Evolutionary conservation across 306 rosid genomes (phyloP), one percentile per base, ranked within the genome.

Genomic region (Inga laurina): DNA sequence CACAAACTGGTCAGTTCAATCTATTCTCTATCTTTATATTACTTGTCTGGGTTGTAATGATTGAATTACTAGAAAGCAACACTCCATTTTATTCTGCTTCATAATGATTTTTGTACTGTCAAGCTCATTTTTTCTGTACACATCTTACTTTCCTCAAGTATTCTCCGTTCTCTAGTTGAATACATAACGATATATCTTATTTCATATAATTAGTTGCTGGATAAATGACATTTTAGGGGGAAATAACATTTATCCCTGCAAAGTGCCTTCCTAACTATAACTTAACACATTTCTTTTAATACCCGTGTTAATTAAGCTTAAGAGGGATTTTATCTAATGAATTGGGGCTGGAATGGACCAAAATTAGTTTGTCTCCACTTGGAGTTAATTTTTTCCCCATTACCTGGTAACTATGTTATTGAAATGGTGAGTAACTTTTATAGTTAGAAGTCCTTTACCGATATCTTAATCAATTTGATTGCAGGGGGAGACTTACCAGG

Each of bases 1-100:
- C 90, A 3, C 99, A 87, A 86, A 84, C 93, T 87, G 91, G 99
- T 97, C 43, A 84, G 85, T 83, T 62, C 4, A 76, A 78, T 78
- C 81, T 75, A 14, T 84, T 67, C 32, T 62, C 37, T 56, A 68
- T 76, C 76, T 34, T 45, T 72, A 14, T 35, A 6, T 77, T 32
- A 7, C 14, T 57, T 77, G 2, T 82, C 66, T 43, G 79, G 44
- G 76, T 39, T 77, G 73, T 27, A 39, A 61, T 86, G 74, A 12
- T 71, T 79, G 74, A 73, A 74, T 61, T 51, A 48, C 43, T 81
- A 30, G 77, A 46, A 81, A 75, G n/a, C 43, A 35, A 37, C 80
- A 57, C 81, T 86, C 78, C 72, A 62, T 67, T 83, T 34, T 67
- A 7, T 78, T 82, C 72, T 85, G 56, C 54, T 76, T 71, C 72